These are phyloP conservation scores for Tetrapisispora phaffii DNA, from an alignment of 805 yeast species.

Conservation along the genomic window DNA sequence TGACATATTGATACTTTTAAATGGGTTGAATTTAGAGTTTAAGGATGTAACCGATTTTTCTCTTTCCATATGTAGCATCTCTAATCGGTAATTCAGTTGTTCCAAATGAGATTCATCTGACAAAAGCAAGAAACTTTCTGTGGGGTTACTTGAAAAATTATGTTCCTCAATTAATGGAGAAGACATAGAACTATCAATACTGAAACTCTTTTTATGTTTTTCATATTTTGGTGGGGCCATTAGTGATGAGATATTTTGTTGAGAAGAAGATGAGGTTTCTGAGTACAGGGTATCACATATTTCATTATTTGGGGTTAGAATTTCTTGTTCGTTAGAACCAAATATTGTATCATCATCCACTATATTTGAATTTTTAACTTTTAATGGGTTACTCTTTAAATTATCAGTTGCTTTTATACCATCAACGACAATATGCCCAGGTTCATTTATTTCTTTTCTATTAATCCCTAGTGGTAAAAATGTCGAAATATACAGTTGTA, in stretches of 20 bases:
- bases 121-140: neutral
- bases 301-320: constrained; percentile 22
- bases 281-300: neutral
- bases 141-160: neutral
- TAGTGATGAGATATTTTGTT: constrained; percentile 23
- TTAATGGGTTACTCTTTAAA: constrained; percentile 2
- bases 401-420: neutral
- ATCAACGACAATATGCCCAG: constrained; percentile 4
- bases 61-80: constrained; percentile 13
- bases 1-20: neutral
- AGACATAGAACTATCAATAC: neutral
- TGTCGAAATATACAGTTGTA: constrained; percentile 68
- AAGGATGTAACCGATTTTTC: neutral
- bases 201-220: constrained; percentile 62
- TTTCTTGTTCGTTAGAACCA: constrained; percentile 14
- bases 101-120: neutral
- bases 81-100: constrained; percentile 6
- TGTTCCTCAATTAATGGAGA: neutral
- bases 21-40: neutral
- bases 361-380: constrained; percentile 62
- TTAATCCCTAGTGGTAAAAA: constrained; percentile 52
- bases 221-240: constrained; percentile 84
- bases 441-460: constrained; percentile 4
- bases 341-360: constrained; percentile 35
- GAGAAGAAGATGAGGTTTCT: neutral